A percentile compares a stretch with the other conserved stretches of the same genome.
These are phyloP conservation scores for Paecilomyces sp. DNA, from an alignment of 2,329 filamentous ascomycete species.

Conservation along the genomic window DNA sequence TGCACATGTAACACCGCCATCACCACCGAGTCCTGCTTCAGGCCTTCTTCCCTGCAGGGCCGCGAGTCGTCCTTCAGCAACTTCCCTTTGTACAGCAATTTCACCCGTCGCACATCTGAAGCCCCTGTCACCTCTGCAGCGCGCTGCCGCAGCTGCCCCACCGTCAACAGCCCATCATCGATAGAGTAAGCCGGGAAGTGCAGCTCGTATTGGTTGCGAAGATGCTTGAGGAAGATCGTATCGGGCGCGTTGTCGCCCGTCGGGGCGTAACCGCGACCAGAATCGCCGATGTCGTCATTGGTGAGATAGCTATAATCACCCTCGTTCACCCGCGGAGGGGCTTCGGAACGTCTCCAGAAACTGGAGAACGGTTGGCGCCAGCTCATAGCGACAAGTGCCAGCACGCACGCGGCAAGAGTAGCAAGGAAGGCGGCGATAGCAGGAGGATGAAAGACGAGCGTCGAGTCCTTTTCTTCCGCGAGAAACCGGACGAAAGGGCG, in stretches of 20 bases:
- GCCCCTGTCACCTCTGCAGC: conserved; percentile 32
- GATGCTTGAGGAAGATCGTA: conserved; percentile 37
- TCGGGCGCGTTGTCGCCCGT: conserved; percentile 31
- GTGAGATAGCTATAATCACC: conserved; percentile 33
- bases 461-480: conserved; percentile 9
- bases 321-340: conserved; percentile 30
- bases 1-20: conserved; percentile 37
- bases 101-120: conserved; percentile 29
- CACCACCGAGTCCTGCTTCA: conserved; percentile 43
- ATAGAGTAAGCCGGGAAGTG: conserved; percentile 42
- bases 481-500: conserved; percentile 16
- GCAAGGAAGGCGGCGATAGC: conserved; percentile 14
- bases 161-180: conserved; percentile 36
- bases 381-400: conserved; percentile 24
- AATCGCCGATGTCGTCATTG: conserved; percentile 26
- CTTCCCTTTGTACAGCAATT: conserved; percentile 41
- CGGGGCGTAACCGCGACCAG: conserved; percentile 7
- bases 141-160: conserved; percentile 33
- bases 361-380: conserved; percentile 25
- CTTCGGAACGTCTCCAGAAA: conserved; percentile 23
- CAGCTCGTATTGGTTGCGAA: conserved; percentile 33
- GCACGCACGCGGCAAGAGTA: conserved; percentile 19
- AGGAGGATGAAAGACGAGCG: not conserved
- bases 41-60: conserved; percentile 34
- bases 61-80: conserved; percentile 34